Conservation (phyloP, 1,139 yeast genomes). For the Sugiyamaella pinicola region DNA sequence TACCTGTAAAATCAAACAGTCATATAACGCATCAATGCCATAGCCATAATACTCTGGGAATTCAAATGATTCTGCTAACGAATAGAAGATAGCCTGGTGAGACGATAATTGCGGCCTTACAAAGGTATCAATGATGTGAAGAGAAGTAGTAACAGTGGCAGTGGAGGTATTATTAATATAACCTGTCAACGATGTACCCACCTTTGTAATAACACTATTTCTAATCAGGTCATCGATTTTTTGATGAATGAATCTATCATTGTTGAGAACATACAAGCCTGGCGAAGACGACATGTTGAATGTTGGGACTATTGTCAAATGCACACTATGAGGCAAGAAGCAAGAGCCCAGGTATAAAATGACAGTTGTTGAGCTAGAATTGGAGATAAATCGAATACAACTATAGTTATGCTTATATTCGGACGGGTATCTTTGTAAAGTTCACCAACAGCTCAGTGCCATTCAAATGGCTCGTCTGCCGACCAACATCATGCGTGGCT, state of each 20-base stretch:
- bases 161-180: slow-evolving; percentile 4
- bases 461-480: too few relatives aligned
- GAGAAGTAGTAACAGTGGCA: neutral
- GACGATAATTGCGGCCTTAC: slow-evolving; percentile 6
- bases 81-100: slow-evolving; percentile 21
- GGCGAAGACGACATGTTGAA: slow-evolving; percentile 1
- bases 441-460: too few relatives aligned
- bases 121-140: slow-evolving; percentile 22
- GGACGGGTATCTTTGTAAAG: too few relatives aligned
- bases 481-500: too few relatives aligned
- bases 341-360: neutral
- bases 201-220: neutral
- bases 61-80: slow-evolving; percentile 27
- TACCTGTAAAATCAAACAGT: slow-evolving; percentile 25
- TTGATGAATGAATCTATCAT: slow-evolving; percentile 4
- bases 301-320: slow-evolving; percentile 1
- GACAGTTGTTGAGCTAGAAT: too few relatives aligned
- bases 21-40: slow-evolving; percentile 27
- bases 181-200: slow-evolving; percentile 2
- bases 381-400: too few relatives aligned
- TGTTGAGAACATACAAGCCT: slow-evolving; percentile 12
- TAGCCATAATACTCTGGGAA: slow-evolving; percentile 30
- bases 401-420: too few relatives aligned
- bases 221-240: slow-evolving; percentile 3
- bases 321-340: neutral